Conservation (phyloP, 202 grass and related monocot species). For the Setaria viridis region DNA sequence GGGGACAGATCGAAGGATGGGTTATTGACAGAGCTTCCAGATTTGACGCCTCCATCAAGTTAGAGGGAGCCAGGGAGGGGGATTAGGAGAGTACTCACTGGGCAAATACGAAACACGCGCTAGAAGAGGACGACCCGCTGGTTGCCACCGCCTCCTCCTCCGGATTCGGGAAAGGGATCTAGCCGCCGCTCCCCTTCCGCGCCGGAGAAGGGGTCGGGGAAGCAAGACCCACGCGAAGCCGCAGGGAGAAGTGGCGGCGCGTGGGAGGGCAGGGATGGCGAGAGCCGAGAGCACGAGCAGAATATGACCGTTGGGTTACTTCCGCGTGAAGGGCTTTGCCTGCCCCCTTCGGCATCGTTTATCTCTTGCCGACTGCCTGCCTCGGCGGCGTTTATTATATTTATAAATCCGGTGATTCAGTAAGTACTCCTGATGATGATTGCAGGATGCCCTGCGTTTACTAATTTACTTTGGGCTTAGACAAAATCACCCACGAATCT, state of each 20-base stretch:
- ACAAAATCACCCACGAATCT: background rate
- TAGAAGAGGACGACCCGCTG: background rate
- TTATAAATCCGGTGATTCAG: too few relatives aligned
- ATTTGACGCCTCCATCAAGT: background rate
- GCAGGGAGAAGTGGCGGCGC: background rate
- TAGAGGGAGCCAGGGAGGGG: too few relatives aligned
- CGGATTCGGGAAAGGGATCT: background rate
- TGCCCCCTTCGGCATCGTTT: too few relatives aligned
- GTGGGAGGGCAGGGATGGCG: background rate
- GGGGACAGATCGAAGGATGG: background rate
- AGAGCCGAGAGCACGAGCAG: background rate
- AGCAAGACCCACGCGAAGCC: background rate
- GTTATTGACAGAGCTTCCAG: background rate
- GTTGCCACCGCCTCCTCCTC: background rate
- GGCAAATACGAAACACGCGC: background rate
- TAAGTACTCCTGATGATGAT: too few relatives aligned
- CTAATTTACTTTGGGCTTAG: too few relatives aligned
- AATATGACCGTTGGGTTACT: slow-evolving; percentile 51
- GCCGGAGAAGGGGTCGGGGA: background rate
- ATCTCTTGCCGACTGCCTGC: too few relatives aligned
- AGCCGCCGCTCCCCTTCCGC: background rate
- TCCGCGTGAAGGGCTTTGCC: background rate
- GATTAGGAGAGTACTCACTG: background rate
- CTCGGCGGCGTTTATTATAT: too few relatives aligned
- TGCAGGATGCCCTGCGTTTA: too few relatives aligned